Conservation (phyloP, 148 eudicot genomes). For the Vaccinium macrocarpon region DNA sequence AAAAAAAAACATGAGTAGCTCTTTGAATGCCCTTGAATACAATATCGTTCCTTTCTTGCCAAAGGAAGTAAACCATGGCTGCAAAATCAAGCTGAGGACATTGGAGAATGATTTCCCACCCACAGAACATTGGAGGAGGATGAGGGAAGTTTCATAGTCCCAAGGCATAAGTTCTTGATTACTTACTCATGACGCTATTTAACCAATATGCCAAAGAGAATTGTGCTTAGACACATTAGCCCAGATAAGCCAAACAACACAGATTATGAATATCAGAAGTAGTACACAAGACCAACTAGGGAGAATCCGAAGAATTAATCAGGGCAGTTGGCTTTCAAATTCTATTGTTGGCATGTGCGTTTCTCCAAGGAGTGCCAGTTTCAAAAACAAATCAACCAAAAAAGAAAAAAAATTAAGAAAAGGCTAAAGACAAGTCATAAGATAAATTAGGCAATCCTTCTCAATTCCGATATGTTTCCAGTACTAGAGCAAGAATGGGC, state of each 20-base stretch:
- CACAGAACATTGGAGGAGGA: too few species aligned
- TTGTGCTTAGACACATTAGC: background rate
- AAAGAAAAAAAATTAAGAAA: background rate
- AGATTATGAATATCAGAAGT: background rate
- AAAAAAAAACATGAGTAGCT: too few species aligned
- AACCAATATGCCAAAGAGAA: background rate
- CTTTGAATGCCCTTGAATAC: too few species aligned
- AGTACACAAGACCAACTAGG: background rate
- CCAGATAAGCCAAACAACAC: background rate
- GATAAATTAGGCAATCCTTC: background rate
- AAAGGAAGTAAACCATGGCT: too few species aligned
- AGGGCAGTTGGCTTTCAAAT: too few species aligned
- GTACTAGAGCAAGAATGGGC: background rate
- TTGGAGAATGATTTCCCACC: too few species aligned
- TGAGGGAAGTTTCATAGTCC: background rate
- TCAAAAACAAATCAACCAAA: background rate
- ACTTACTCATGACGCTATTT: background rate
- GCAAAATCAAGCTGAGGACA: too few species aligned
- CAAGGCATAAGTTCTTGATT: background rate
- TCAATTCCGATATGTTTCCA: background rate
- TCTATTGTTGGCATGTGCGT: background rate
- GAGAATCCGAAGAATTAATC: background rate
- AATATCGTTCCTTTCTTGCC: too few species aligned
- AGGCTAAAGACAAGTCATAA: background rate
- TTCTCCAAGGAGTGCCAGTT: background rate